Conservation (phyloP, 108 stramenopile species). For the Skeletonema menzelii region DNA sequence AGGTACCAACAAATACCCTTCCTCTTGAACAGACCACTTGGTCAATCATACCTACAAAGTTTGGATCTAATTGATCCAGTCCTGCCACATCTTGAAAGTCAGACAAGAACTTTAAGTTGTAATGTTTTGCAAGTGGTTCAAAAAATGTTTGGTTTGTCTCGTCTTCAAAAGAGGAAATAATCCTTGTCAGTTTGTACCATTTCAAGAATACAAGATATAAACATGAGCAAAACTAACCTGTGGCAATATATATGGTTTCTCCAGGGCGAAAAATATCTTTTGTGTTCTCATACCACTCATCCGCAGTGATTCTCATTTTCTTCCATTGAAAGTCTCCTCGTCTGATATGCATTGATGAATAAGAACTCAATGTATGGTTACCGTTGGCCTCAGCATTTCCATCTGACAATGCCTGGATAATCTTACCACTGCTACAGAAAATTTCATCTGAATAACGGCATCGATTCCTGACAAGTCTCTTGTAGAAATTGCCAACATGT, state of each 20-base stretch:
- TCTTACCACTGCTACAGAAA: conserved; percentile 83
- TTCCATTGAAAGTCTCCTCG: conserved; percentile 85
- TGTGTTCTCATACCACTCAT: conserved; percentile 75
- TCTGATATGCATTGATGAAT: conserved; percentile 81
- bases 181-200: not conserved
- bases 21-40: conserved; percentile 80
- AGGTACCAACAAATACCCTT: conserved; percentile 82
- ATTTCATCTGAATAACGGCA: conserved; percentile 84
- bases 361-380: conserved; percentile 21
- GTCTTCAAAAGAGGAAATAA: conserved; percentile 51
- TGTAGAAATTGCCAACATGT: conserved; percentile 63
- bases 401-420: conserved; percentile 68
- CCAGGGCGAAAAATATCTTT: conserved; percentile 55
- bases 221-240: conserved; percentile 4
- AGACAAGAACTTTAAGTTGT: conserved; percentile 71
- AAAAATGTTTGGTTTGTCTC: conserved; percentile 84
- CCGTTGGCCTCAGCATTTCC: conserved; percentile 49
- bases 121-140: conserved; percentile 65
- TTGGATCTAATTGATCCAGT: conserved; percentile 56
- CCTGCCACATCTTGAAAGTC: conserved; percentile 68
- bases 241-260: conserved; percentile 57
- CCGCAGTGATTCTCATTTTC: conserved; percentile 69
- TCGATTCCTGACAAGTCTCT: conserved; percentile 80
- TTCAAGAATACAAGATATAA: not conserved
- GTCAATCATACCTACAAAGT: conserved; percentile 89